phyloP scores from a whole-genome alignment of 305 asterid genomes.

The Fraxinus dipetala region DNA sequence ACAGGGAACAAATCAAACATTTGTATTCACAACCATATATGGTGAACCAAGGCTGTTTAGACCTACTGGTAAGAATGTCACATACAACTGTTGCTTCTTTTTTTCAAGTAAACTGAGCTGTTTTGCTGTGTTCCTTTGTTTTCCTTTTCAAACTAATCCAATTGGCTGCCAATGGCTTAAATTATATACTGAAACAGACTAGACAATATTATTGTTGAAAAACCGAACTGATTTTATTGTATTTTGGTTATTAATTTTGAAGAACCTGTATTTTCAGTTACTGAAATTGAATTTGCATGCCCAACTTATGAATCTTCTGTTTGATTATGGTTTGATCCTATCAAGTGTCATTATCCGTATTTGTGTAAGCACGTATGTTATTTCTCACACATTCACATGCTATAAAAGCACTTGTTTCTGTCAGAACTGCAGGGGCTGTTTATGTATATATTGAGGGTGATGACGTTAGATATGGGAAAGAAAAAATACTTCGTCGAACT shows the following conservation, averaged over 20 bases:
- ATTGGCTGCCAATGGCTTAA: not conserved
- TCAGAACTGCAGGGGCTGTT: not conserved
- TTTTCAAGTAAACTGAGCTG: not conserved
- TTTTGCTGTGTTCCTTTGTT: not conserved
- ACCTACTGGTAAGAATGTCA: slow-evolving; percentile 71
- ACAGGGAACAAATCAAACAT: slow-evolving; percentile 86
- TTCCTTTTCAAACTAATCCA: not conserved
- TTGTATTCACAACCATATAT: slow-evolving; percentile 86
- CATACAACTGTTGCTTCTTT: not conserved
- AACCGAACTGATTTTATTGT: not conserved
- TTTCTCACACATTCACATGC: not conserved
- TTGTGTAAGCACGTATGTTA: not conserved
- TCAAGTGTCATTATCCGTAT: not conserved
- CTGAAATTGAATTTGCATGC: not conserved
- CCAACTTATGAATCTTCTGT: not conserved
- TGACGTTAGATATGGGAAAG: not conserved
- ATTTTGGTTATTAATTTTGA: not conserved
- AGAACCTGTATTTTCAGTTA: not conserved
- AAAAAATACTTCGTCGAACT: not conserved
- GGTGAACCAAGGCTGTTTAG: slow-evolving; percentile 93
- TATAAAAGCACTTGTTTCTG: not conserved
- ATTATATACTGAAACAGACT: not conserved
- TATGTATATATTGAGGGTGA: not conserved
- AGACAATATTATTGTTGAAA: not conserved
- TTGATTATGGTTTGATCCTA: not conserved